Evolutionary conservation across 805 yeast genomes (phyloP).

Genomic region (Yarrowia deformans): DNA sequence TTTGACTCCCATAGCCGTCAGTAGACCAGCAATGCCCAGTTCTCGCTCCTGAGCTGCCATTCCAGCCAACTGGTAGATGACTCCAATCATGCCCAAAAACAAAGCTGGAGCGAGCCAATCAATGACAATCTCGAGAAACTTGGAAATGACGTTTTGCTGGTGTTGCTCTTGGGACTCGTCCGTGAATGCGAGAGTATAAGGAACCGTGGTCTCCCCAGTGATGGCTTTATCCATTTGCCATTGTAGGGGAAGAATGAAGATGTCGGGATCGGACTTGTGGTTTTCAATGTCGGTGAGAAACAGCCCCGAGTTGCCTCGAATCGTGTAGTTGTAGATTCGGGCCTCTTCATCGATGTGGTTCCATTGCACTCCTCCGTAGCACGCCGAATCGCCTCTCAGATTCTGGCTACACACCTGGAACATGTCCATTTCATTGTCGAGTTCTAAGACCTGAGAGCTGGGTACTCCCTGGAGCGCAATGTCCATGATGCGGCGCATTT

Average conservation of each 20-base stretch:
- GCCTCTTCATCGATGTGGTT: conserved; percentile 46
- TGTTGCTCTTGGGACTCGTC: conserved; percentile 45
- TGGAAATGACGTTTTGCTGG: conserved; percentile 46
- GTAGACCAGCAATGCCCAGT: conserved; percentile 47
- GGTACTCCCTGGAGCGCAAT: conserved; percentile 49
- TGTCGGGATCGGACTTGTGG: conserved; percentile 48
- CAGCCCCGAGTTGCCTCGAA: conserved; percentile 50
- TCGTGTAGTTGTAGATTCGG: conserved; percentile 50
- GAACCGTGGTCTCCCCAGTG: conserved; percentile 45
- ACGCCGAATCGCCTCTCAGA: conserved; percentile 48
- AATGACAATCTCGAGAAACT: conserved; percentile 46
- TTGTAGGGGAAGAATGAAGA: conserved; percentile 49
- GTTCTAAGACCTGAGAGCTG: conserved; percentile 44
- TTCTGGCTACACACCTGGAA: conserved; percentile 47
- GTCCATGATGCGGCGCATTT: conserved; percentile 46
- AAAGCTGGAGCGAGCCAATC: conserved; percentile 50
- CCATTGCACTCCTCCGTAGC: conserved; percentile 52
- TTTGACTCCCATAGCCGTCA: conserved; percentile 50
- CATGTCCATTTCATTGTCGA: conserved; percentile 46
- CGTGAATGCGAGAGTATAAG: conserved; percentile 49
- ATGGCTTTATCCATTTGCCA: conserved; percentile 51
- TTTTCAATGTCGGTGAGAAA: conserved; percentile 45
- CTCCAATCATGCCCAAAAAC: conserved; percentile 51
- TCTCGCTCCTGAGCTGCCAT: conserved; percentile 50
- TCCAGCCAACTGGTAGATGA: conserved; percentile 51